Evolutionary conservation across 805 yeast genomes (phyloP).

Genomic region (Pichia insulana): DNA sequence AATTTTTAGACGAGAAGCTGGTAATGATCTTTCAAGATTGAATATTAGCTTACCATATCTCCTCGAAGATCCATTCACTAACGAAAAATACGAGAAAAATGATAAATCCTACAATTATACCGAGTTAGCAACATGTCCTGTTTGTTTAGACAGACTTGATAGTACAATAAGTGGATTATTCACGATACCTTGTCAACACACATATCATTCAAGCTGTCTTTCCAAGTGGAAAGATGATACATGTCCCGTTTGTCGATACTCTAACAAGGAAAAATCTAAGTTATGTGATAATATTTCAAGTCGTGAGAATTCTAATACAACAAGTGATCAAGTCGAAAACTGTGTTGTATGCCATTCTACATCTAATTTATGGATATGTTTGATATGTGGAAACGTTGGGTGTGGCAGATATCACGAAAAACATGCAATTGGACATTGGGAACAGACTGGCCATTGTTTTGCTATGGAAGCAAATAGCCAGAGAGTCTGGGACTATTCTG

Average conservation of each 20-base stretch:
- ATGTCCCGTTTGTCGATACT: conserved; percentile 85
- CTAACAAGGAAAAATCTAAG: conserved; percentile 31
- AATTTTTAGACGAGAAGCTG: conserved; percentile 28
- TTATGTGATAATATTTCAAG: no score
- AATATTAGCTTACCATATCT: conserved; percentile 50
- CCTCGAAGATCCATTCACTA: conserved; percentile 65
- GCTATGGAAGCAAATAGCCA: conserved; percentile 82
- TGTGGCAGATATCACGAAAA: conserved; percentile 82
- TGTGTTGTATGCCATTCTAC: conserved; percentile 53
- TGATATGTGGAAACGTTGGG: conserved; percentile 86
- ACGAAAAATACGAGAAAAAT: background rate
- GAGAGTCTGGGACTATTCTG: conserved; percentile 92
- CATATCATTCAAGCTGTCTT: conserved; percentile 83
- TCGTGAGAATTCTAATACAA: background rate
- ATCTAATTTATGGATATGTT: conserved; percentile 77
- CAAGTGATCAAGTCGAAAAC: conserved; percentile 20
- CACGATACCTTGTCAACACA: conserved; percentile 88
- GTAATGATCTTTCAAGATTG: conserved; percentile 5
- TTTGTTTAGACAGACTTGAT: conserved; percentile 84
- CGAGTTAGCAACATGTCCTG: conserved; percentile 90
- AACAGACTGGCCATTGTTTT: conserved; percentile 73
- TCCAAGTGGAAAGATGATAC: conserved; percentile 85
- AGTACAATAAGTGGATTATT: conserved; percentile 68
- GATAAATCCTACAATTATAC: conserved; percentile 9
- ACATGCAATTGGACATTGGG: conserved; percentile 79